Percentiles rank a stretch among this genome's conserved stretches.
Conservation (phyloP, 768 basidiomycete genomes). For the Zangia roseola region DNA sequence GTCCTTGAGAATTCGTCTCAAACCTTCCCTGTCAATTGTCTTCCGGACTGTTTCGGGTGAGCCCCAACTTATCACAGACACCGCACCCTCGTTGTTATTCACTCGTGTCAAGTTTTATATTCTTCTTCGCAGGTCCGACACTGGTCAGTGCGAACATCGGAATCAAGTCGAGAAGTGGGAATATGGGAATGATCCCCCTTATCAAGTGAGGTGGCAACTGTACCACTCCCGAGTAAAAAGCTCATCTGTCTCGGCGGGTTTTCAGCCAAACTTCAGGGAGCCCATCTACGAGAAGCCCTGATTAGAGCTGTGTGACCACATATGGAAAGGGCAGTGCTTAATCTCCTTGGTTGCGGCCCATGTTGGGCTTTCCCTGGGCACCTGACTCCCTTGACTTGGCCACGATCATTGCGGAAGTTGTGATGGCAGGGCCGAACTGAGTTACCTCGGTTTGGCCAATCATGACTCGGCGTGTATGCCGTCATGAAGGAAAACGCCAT, state of each 20-base stretch:
- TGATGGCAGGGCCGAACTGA: constrained; percentile 3
- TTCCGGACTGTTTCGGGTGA: constrained; percentile 5
- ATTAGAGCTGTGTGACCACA: constrained; percentile 1
- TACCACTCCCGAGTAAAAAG: neutral
- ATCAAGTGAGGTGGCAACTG: constrained; percentile 1
- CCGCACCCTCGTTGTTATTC: neutral
- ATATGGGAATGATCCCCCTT: neutral
- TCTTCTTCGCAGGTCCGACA: neutral
- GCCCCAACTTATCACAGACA: neutral
- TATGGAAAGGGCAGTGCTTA: constrained; percentile 14
- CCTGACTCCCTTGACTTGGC: constrained; percentile 9
- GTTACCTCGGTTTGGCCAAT: constrained; percentile 18
- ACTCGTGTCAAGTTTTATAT: neutral
- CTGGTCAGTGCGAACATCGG: neutral
- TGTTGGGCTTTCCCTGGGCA: neutral
- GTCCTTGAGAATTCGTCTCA: neutral
- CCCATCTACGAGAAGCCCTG: constrained; percentile 5
- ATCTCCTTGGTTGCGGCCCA: constrained; percentile 2
- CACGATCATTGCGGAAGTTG: constrained; percentile 24
- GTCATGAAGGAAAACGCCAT: constrained; percentile 7
- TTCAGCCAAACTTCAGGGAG: constrained; percentile 7
- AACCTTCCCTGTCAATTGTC: constrained; percentile 10
- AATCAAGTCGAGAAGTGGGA: neutral
- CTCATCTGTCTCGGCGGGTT: constrained; percentile 5
- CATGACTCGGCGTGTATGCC: constrained; percentile 6